Evolutionary conservation across 139 green algal species (phyloP), one percentile per base, ranked within the genome.

Genomic region (Desmodesmus armatus): DNA sequence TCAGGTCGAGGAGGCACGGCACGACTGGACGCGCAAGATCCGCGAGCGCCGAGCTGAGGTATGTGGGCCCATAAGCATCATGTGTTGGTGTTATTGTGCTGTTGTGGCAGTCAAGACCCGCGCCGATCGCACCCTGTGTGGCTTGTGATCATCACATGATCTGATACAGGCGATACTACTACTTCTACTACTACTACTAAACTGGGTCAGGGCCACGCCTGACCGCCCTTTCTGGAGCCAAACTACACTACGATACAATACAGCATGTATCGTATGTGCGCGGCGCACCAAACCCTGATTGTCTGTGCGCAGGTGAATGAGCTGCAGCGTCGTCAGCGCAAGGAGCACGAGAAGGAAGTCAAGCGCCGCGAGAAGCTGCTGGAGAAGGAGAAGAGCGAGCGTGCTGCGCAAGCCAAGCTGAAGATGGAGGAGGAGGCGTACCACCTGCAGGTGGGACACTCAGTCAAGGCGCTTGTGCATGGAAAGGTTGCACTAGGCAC

Each of bases 11-110:
- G 91, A 96, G 71, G 93, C 91, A 27, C 85, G 89, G 25, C 80
- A 73, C 33, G 92, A 95, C 84, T 95, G 92, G 92, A 87, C 92
- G 87, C 89, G 91, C 81, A 95, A 95, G 87, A 90, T 94, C 83
- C 62, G 89, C 17, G 90, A 95, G 84, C 84, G 90, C 29, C 84
- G 93, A n/a, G 93, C 92, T 4, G 95, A 97, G 93, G 93, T 96
- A 77, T n/a, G n/a, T n/a, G n/a, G 15, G 85, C 33, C 19, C 40
- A 66, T n/a, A 19, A 65, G 53, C 53, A 65, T 65, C 21, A n/a
- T n/a, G n/a, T n/a, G n/a, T n/a, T n/a, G n/a, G n/a, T n/a, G n/a
- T n/a, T n/a, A n/a, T n/a, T n/a, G n/a, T n/a, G n/a, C n/a, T n/a
- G n/a, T n/a, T n/a, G n/a, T n/a, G n/a, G n/a, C n/a, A n/a, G n/a